A percentile compares a stretch with the other conserved stretches of the same genome.
Evolutionary conservation across 2,329 filamentous ascomycete species (phyloP).

Genomic region (Pseudogymnoascus sp.): DNA sequence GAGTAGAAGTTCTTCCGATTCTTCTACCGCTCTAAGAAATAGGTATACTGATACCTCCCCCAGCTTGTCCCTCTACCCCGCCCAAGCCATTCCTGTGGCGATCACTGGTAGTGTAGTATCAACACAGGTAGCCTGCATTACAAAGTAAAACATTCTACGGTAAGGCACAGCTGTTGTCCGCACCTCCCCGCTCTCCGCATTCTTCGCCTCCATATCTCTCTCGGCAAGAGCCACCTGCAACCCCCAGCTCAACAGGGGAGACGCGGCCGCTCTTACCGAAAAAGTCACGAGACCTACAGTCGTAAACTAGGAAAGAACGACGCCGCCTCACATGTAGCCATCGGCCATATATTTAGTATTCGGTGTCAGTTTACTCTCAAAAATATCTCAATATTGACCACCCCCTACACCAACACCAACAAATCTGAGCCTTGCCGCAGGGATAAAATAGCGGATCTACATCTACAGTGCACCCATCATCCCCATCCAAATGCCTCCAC

Average conservation of each 20-base stretch:
- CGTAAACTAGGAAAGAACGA: background rate
- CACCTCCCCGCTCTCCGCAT: background rate
- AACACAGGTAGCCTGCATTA: background rate
- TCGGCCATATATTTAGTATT: background rate
- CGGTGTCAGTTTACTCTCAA: background rate
- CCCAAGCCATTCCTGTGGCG: background rate
- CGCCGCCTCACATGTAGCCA: background rate
- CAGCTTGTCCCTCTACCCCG: background rate
- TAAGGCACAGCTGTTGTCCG: background rate
- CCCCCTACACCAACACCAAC: background rate
- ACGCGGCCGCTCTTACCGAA: background rate
- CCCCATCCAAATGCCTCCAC: background rate
- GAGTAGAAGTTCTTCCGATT: background rate
- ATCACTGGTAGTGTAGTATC: background rate
- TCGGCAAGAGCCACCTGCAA: background rate
- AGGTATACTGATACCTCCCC: background rate
- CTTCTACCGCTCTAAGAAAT: background rate
- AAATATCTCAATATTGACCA: background rate
- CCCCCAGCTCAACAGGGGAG: background rate
- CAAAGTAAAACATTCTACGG: background rate
- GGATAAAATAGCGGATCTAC: background rate
- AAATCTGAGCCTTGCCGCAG: background rate
- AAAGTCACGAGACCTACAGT: background rate
- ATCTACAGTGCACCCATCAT: background rate
- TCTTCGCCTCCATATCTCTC: background rate